These are phyloP conservation scores for Aspergillus proliferans DNA, from an alignment of 2,329 filamentous ascomycete genomes.

Conservation along the genomic window DNA sequence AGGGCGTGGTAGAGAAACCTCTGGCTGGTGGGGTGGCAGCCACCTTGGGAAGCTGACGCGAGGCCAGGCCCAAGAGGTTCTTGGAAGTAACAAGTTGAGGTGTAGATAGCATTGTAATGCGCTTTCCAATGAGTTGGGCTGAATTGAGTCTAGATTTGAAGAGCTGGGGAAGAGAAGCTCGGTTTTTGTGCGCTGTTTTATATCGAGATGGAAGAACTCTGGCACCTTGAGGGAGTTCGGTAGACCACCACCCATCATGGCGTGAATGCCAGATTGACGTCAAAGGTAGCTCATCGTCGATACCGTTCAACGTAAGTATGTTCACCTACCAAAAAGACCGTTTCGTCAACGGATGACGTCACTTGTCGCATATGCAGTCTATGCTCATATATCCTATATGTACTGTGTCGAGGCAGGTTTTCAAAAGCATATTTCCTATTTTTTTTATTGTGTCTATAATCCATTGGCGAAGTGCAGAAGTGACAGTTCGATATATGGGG, in stretches of 20 bases:
- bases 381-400: too few relatives aligned
- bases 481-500: too few relatives aligned
- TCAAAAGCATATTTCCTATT: too few relatives aligned
- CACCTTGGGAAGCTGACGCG: constrained; percentile 7
- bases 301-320: too few relatives aligned
- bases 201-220: too few relatives aligned
- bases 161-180: neutral
- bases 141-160: neutral
- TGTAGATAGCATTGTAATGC: constrained; percentile 7
- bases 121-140: neutral
- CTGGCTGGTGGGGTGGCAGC: constrained; percentile 6
- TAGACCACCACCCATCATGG: neutral
- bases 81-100: constrained; percentile 5
- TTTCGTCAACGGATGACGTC: neutral
- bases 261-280: constrained; percentile 14
- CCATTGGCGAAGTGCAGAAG: too few relatives aligned
- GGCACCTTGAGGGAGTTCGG: neutral
- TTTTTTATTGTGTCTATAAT: too few relatives aligned
- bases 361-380: neutral
- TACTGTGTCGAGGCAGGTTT: too few relatives aligned
- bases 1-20: constrained; percentile 14
- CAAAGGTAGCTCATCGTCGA: constrained; percentile 11
- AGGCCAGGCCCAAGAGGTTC: constrained; percentile 2
- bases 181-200: neutral
- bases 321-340: too few relatives aligned